Evolutionary conservation across 192 early-diverging fungal genomes (phyloP), one percentile per base, ranked within the genome.

Genomic region (Spizellomyces sp.): DNA sequence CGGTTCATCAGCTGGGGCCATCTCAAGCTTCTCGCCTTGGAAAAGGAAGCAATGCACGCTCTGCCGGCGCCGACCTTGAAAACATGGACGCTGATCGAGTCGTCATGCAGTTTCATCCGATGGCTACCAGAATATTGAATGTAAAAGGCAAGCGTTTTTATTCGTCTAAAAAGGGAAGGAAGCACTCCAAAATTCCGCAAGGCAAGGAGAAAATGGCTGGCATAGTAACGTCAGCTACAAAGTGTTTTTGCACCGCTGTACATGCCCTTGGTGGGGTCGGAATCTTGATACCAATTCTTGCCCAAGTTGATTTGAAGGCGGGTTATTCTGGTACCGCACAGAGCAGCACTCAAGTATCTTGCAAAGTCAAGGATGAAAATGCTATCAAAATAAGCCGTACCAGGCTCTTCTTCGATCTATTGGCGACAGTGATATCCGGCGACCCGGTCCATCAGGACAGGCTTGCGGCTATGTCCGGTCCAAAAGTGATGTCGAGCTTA

Each of bases 181-280:
- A n/a, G 14, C 50, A 54, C 12, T 54, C 50, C 12, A 4, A 54
- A n/a, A 54, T 19, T 19, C 50, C 50, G 50, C 50, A 54, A 54
- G 17, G 50, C 50, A n/a, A 12, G 50, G 50, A 54, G 12, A 54
- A 54, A 54, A 54, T 54, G 10, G 15, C 45, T 14, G 42, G 70
- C 15, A 71, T 77, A 8, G 55, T 77, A 2, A 55, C 80, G 15
- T 81, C 77, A 56, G 73, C 78, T 17, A 80, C 76, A 15, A 79
- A 79, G 48, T 76, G 73, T 45, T 60, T 83, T 27, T 67, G 62
- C 17, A 80, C 71, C 9, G 71, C 78, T 7, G 44, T 84, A 9
- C 76, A 81, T 66, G 78, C 80, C 8, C 58, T 80, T 14, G 83
- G 83, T 36, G 78, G 83, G 4, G 64, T 84, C 45, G 75, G 75